Base-by-base conservation (phyloP, 75 land plant genomes). In the Pseudotsuga menziesii region DNA sequence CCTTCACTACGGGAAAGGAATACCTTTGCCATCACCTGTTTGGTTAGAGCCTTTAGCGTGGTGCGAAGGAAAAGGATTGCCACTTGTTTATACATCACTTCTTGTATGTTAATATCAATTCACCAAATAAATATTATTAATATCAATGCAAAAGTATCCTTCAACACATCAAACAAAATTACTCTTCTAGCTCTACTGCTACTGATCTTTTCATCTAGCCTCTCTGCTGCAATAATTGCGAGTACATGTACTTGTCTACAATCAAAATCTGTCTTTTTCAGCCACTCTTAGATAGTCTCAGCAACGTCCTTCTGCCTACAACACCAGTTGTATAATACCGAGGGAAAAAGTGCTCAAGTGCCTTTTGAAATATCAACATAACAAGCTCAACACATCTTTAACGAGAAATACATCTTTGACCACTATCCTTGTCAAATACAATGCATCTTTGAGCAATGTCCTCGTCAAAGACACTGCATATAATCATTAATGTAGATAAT, bases 161-260 rank as follows among this genome's bases (percentile, higher is more conserved):
- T n/a, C 67, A 63, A 63, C 27, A 32, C 36, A 63, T 35, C 67
- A 63, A 63, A 63, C 36, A 63, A 63, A 29, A 63, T 27, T 15
- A 35, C 32, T 29, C 4, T 27, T 63, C 67, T 63, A 13, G 32
- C 32, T 63, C 67, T 14, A 63, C 48, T 41, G 5, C 48, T 41
- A 41, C 48, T 41, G 48, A 41, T 41, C 48, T 41, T 41, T 41
- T 41, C 48, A 4, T 7, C 48, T 41, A 41, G 48, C 48, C 48
- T 35, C 7, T 41, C 48, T 41, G 48, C 48, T 41, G 4, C 48
- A 41, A 41, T 41, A 5, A 2, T 63, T 29, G 16, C 0, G 32
- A 15, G 67, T 17, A 29, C 5, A 14, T 27, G 15, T 1, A 63
- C 67, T 63, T 13, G 67, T 17, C 36, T 63, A 63, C 36, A 63